A percentile compares a stretch with the other conserved stretches of the same genome.
These are phyloP conservation scores for Fraxinus dipetala DNA, from an alignment of 305 asterid genomes.

Conservation along the genomic window DNA sequence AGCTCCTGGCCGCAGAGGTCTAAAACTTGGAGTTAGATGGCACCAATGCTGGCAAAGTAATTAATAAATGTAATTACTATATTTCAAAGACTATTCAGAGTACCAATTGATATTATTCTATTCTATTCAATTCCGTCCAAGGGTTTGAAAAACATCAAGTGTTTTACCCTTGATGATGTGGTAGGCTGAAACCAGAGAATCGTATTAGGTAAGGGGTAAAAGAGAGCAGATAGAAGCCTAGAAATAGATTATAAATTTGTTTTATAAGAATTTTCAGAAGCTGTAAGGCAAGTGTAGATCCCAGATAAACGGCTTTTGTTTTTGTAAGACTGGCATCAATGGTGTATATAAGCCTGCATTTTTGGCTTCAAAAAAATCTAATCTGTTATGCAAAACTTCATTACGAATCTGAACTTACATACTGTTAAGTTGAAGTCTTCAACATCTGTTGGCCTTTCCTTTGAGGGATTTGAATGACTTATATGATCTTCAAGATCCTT, in stretches of 20 bases:
- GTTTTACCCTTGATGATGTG: background rate
- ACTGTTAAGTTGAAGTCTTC: background rate
- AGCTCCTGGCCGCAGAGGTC: slow-evolving; percentile 34
- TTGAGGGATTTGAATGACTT: background rate
- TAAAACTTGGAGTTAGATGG: slow-evolving; percentile 8
- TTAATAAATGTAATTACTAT: background rate
- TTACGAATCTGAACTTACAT: background rate
- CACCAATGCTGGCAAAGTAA: background rate
- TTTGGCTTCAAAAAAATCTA: background rate
- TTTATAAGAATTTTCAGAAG: background rate
- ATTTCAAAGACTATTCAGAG: background rate
- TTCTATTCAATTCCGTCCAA: background rate
- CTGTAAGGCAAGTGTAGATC: background rate
- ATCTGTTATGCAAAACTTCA: background rate
- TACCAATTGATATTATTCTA: background rate
- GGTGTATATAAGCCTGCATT: background rate
- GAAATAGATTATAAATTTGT: background rate
- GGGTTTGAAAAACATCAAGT: background rate
- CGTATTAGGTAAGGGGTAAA: background rate
- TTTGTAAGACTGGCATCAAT: background rate
- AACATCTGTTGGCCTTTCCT: background rate
- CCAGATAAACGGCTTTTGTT: background rate
- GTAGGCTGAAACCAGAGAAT: background rate
- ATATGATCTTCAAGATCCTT: background rate
- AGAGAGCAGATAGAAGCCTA: background rate